Conservation (phyloP, 768 basidiomycete species). For the Rossbeevera mucosa region DNA sequence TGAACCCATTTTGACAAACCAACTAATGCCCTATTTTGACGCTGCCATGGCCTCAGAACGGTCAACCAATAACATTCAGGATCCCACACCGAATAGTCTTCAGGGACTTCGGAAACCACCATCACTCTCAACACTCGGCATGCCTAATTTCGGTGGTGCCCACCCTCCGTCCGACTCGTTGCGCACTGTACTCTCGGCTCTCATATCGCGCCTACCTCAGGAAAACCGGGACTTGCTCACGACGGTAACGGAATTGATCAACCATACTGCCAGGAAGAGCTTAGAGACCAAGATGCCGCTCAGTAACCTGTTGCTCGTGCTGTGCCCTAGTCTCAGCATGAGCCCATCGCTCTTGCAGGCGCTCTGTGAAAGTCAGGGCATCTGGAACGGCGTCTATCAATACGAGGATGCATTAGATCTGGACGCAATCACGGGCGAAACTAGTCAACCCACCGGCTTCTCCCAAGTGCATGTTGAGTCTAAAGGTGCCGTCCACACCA, state of each 20-base stretch:
- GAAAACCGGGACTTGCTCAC: slow-evolving; percentile 83
- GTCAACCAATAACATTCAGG: slow-evolving; percentile 27
- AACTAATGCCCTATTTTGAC: slow-evolving; percentile 73
- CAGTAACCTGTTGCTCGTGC: slow-evolving; percentile 80
- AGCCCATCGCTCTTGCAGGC: slow-evolving; percentile 67
- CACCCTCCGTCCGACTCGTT: slow-evolving; percentile 59
- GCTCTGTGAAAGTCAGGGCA: slow-evolving; percentile 63
- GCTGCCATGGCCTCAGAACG: slow-evolving; percentile 60
- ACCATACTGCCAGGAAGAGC: slow-evolving; percentile 61
- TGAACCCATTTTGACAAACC: slow-evolving; percentile 74
- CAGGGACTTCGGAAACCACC: slow-evolving; percentile 64
- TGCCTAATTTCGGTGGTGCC: slow-evolving; percentile 60
- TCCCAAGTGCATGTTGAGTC: neutral
- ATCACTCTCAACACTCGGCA: slow-evolving; percentile 72
- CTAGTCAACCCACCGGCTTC: neutral
- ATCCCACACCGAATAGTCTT: slow-evolving; percentile 34
- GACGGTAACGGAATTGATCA: slow-evolving; percentile 78
- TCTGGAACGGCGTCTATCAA: slow-evolving; percentile 47
- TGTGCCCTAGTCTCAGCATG: slow-evolving; percentile 84
- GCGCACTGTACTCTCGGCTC: slow-evolving; percentile 51
- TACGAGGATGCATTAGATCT: slow-evolving; percentile 4
- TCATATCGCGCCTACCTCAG: slow-evolving; percentile 65
- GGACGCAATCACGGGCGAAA: slow-evolving; percentile 1
- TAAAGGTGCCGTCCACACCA: neutral
- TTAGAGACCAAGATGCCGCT: slow-evolving; percentile 89